phyloP scores from a whole-genome alignment of 176 grass and related monocot species.

The Chrysopogon serrulatus region DNA sequence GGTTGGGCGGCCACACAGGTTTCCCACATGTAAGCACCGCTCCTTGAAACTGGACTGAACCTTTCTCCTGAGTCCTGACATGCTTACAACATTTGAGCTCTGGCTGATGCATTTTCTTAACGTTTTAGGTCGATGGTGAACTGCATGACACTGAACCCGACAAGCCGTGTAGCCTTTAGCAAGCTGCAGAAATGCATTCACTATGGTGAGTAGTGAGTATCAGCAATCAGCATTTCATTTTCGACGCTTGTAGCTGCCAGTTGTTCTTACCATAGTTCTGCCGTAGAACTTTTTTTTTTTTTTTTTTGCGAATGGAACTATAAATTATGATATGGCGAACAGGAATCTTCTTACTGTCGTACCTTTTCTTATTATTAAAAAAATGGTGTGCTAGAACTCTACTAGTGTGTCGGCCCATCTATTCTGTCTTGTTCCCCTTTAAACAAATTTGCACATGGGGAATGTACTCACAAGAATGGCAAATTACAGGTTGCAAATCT shows the following conservation, averaged over 20 bases:
- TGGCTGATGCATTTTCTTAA: not conserved
- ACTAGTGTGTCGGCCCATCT: not conserved
- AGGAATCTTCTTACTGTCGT: not conserved
- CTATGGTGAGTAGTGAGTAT: slow-evolving; percentile 47
- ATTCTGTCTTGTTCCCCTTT: not conserved
- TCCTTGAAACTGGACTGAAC: not conserved
- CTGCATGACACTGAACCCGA: slow-evolving; percentile 60
- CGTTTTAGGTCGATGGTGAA: slow-evolving; percentile 71
- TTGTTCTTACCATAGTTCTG: not conserved
- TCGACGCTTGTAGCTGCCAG: not conserved
- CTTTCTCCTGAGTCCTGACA: not conserved
- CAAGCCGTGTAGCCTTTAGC: slow-evolving; percentile 62
- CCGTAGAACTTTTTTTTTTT: no score
- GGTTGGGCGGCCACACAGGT: slow-evolving; percentile 74
- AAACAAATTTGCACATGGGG: not conserved
- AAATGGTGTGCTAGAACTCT: not conserved
- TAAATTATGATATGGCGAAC: not conserved
- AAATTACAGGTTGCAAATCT: slow-evolving; percentile 65
- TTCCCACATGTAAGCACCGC: slow-evolving; percentile 58
- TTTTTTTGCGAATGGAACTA: not conserved
- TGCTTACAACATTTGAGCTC: not conserved
- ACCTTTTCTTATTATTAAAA: not conserved
- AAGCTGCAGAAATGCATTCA: slow-evolving; percentile 70
- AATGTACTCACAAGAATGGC: slow-evolving; percentile 18
- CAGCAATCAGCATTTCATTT: not conserved